Evolutionary conservation across 2,329 filamentous ascomycete genomes (phyloP).

Genomic region (Zasmidium cellare): DNA sequence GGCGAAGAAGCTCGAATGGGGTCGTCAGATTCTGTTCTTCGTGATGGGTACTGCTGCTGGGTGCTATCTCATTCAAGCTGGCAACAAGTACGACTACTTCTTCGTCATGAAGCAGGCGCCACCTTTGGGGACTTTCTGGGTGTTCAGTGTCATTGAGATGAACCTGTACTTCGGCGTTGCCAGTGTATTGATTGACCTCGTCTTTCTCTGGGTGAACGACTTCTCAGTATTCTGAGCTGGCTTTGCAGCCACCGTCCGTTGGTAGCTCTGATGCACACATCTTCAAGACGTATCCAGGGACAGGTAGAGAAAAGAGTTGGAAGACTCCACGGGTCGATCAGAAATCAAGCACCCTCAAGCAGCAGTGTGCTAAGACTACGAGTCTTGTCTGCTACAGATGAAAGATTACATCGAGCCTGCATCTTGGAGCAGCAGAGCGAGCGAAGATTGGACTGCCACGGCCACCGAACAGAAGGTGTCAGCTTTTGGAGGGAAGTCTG

Average conservation of each 20-base stretch:
- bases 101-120: conserved; percentile 90
- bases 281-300: too few species aligned
- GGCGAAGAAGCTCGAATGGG: conserved; percentile 44
- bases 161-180: conserved; percentile 65
- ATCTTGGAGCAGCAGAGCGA: too few species aligned
- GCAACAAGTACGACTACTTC: conserved; percentile 78
- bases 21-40: conserved; percentile 62
- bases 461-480: too few species aligned
- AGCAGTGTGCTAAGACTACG: too few species aligned
- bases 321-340: too few species aligned
- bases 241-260: not conserved
- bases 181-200: conserved; percentile 53
- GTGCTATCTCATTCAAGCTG: conserved; percentile 77
- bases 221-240: conserved; percentile 38
- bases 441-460: too few species aligned
- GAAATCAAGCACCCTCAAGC: too few species aligned
- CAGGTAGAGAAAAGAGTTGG: too few species aligned
- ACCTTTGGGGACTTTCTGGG: conserved; percentile 85
- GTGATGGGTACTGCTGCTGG: conserved; percentile 62
- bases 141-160: conserved; percentile 90
- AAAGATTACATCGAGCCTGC: too few species aligned
- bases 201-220: conserved; percentile 57
- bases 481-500: too few species aligned
- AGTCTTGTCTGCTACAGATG: too few species aligned
- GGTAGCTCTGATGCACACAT: too few species aligned